phyloP scores from a whole-genome alignment of 441 rosid species.

The Dalechampia spathulata region DNA sequence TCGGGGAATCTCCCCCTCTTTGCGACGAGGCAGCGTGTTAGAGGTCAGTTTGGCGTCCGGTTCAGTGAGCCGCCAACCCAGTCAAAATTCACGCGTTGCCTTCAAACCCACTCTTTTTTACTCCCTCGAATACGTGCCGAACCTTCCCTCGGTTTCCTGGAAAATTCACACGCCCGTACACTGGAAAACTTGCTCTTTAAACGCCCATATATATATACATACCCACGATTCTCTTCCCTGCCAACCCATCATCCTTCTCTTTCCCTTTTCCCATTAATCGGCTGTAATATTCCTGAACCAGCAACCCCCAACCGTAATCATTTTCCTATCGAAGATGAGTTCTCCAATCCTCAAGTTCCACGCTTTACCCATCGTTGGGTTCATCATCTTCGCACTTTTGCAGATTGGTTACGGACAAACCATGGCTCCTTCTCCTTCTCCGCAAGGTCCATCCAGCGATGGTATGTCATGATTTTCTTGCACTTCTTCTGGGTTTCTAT shows the following conservation, averaged over 20 bases:
- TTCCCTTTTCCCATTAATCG: neutral
- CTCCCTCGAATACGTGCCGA: neutral
- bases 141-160: neutral
- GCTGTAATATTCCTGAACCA: too few relatives aligned
- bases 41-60: neutral
- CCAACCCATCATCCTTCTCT: neutral
- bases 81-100: slow-evolving; percentile 14
- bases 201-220: neutral
- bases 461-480: slow-evolving; percentile 15
- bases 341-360: slow-evolving; percentile 17
- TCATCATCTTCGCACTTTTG: slow-evolving; percentile 29
- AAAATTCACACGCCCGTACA: neutral
- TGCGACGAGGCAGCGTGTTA: slow-evolving; percentile 1
- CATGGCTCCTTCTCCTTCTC: slow-evolving; percentile 27
- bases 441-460: slow-evolving; percentile 24
- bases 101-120: neutral
- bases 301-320: too few relatives aligned
- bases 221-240: neutral
- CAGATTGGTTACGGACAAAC: slow-evolving; percentile 31
- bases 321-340: slow-evolving; percentile 16
- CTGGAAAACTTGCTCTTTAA: neutral
- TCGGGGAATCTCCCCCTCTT: too few relatives aligned
- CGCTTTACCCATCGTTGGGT: slow-evolving; percentile 17
- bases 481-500: neutral
- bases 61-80: slow-evolving; percentile 19